Conservation (phyloP, 306 rosid genomes). For the Quercus agrifolia region DNA sequence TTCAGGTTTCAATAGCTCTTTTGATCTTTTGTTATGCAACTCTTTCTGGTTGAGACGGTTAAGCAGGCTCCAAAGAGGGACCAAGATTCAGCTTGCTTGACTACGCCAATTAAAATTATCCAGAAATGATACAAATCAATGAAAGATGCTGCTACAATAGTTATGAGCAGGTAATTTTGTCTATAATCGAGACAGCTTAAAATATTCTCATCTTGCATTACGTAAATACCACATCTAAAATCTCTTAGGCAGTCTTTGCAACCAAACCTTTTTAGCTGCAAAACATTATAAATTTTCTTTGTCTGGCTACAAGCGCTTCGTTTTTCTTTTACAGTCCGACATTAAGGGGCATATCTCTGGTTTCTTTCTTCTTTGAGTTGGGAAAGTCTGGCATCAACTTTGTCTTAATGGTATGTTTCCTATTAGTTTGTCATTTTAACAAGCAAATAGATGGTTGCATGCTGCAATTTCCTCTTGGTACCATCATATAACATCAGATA, state of each 20-base stretch:
- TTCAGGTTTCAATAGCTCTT: constrained; percentile 63
- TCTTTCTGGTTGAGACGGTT: constrained; percentile 59
- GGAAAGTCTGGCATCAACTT: constrained; percentile 71
- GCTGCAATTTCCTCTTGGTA: too few species aligned
- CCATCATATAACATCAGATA: too few species aligned
- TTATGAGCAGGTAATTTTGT: constrained; percentile 46
- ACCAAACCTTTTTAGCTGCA: background rate
- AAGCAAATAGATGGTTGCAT: too few species aligned
- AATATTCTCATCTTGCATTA: background rate
- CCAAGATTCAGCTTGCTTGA: constrained; percentile 32
- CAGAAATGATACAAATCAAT: constrained; percentile 50
- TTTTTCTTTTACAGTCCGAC: constrained; percentile 54
- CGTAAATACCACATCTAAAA: background rate
- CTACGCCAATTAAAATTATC: constrained; percentile 37
- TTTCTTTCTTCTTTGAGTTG: constrained; percentile 70
- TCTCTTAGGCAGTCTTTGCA: background rate
- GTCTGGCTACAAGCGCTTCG: background rate
- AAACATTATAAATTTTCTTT: background rate
- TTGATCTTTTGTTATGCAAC: constrained; percentile 56
- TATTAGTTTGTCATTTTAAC: background rate
- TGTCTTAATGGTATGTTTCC: constrained; percentile 55
- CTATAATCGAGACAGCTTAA: background rate
- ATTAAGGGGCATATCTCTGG: constrained; percentile 63
- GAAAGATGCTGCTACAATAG: constrained; percentile 57
- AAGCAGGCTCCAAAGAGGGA: constrained; percentile 22